Evolutionary conservation across 306 rosid genomes (phyloP).

Genomic region (Malus asiatica): DNA sequence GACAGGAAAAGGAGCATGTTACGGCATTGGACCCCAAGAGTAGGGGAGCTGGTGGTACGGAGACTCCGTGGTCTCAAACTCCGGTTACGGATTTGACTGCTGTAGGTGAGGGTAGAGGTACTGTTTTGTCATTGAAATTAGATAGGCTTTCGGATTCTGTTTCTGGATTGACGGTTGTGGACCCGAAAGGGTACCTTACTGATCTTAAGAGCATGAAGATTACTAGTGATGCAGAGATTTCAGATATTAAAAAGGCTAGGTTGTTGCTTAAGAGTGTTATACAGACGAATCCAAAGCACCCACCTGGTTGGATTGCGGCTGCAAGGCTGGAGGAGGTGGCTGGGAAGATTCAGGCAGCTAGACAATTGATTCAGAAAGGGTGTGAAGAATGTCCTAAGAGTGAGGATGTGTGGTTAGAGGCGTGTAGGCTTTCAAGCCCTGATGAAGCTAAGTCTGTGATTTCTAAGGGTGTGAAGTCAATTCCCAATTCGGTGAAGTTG

Average conservation of each 20-base stretch:
- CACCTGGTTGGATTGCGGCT: slow-evolving; percentile 91
- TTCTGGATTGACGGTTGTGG: slow-evolving; percentile 72
- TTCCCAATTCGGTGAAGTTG: slow-evolving; percentile 76
- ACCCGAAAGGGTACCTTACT: slow-evolving; percentile 76
- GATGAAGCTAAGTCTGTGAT: slow-evolving; percentile 86
- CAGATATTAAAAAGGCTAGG: slow-evolving; percentile 80
- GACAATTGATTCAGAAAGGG: slow-evolving; percentile 72
- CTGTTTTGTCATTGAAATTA: slow-evolving; percentile 68
- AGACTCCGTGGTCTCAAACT: slow-evolving; percentile 77
- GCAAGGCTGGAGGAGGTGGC: slow-evolving; percentile 87
- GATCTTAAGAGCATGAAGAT: slow-evolving; percentile 82
- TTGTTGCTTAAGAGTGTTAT: slow-evolving; percentile 78
- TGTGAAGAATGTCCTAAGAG: slow-evolving; percentile 88
- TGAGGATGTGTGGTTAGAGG: slow-evolving; percentile 94
- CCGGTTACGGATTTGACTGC: slow-evolving; percentile 94
- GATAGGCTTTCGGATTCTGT: slow-evolving; percentile 79
- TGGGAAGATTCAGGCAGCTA: slow-evolving; percentile 73
- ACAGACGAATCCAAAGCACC: slow-evolving; percentile 80
- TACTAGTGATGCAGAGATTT: slow-evolving; percentile 84
- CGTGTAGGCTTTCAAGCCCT: slow-evolving; percentile 75
- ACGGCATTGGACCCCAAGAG: slow-evolving; percentile 85
- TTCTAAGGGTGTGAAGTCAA: slow-evolving; percentile 66
- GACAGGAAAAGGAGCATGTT: slow-evolving; percentile 86
- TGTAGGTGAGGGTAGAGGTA: slow-evolving; percentile 87
- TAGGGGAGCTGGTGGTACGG: slow-evolving; percentile 59